Evolutionary conservation across 2,329 filamentous ascomycete genomes (phyloP).

Genomic region (Plenodomus tracheiphilus): DNA sequence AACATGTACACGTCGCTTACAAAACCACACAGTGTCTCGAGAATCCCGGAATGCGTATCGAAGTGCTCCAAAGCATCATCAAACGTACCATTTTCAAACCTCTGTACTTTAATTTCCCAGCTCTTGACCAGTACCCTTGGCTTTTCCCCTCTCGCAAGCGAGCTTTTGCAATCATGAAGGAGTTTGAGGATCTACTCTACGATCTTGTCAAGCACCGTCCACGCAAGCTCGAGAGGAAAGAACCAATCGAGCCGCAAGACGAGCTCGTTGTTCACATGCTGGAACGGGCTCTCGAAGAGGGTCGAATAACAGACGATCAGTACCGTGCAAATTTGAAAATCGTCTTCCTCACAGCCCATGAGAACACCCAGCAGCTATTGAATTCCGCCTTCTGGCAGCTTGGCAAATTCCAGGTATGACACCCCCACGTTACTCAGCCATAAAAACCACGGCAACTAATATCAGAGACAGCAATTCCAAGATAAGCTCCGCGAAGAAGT

Average conservation of each 20-base stretch:
- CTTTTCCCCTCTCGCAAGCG: neutral
- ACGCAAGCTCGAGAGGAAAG: neutral
- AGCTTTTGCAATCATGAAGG: neutral
- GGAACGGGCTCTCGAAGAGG: conserved; percentile 24
- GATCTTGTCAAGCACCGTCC: conserved; percentile 1
- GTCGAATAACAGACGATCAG: conserved; percentile 26
- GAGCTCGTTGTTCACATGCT: conserved; percentile 22
- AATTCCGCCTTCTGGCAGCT: neutral
- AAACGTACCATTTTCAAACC: conserved; percentile 33
- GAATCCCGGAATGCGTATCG: neutral
- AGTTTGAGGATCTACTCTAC: neutral
- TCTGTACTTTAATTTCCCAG: conserved; percentile 32
- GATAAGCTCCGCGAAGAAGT: conserved; percentile 24
- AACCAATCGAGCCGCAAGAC: neutral
- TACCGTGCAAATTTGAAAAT: conserved; percentile 31
- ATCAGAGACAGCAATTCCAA: conserved; percentile 11
- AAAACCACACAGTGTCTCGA: neutral
- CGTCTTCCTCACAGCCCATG: conserved; percentile 32
- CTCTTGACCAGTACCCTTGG: conserved; percentile 26
- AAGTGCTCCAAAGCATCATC: conserved; percentile 27
- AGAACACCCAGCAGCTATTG: conserved; percentile 29
- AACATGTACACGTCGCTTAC: neutral
- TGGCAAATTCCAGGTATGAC: no score
- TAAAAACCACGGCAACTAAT: no score
- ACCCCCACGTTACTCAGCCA: no score